Base-by-base conservation (phyloP, 345 rosid genomes). In the sweet orange (Citrus sinensis) region DNA sequence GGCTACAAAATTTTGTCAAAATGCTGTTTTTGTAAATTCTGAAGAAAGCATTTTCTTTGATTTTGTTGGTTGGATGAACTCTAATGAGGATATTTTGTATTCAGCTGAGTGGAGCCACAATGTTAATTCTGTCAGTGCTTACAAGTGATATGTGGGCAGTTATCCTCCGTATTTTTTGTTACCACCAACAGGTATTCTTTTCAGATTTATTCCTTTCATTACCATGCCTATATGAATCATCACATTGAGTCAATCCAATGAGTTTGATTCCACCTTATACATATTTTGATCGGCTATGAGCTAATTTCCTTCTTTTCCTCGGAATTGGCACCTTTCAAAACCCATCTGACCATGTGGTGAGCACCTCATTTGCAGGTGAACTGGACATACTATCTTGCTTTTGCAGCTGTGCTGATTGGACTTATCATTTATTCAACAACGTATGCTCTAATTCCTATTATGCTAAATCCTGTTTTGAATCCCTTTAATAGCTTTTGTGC, bases 61-160 rank as follows among this genome's bases (percentile, higher is more conserved):
- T 42, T 42, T 42, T 20, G 24, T 42, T 55, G 24, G 60, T 56
- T 56, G 67, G 62, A 46, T 46, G 16, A 25, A 46, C 59, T 55
- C 62, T 63, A 62, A 80, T 56, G 22, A 20, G 25, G 39, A 24
- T 7, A 4, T 77, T 75, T 60, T 65, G 32, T 14, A 51, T 55
- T 34, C 85, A 88, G 91, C 74, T 86, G 82, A 80, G 94, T 37
- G 94, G 88, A 76, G 86, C 94, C 13, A 80, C 91, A 55, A 72
- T 89, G 87, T 88, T 87, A 80, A 89, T 84, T 76, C 91, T 91
- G 16, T 91, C 91, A 1, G 46, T 88, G 79, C 90, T 88, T 58
- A 88, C 92, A 5, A 70, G 88, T 7, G 91, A 88, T 51, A 88
- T 87, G 95, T 91, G 95, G 95, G 89, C 88, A 1, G 92, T 85